Base-by-base conservation (phyloP, 208 protist species). In the Naegleria gruberi region DNA sequence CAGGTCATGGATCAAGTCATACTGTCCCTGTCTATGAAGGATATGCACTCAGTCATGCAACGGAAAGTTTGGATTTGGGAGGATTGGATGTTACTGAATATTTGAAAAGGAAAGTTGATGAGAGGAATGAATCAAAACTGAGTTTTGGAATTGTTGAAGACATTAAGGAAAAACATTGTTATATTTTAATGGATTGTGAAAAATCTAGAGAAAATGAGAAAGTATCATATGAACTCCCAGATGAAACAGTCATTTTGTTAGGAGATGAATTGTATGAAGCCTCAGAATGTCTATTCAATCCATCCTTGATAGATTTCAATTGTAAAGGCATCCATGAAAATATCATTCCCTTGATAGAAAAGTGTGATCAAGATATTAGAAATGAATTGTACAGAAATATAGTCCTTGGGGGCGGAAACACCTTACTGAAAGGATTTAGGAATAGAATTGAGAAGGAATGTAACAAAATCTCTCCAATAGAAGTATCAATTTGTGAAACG, bases 361-460 rank as follows among this genome's bases (percentile, higher is more conserved):
- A 65, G 4, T 73, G 55, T 73, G 55, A 73, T 55, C 15, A 19
- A 15, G 46, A 91, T 89, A 15, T 91, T 57, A 10, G 90, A 91
- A 82, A 90, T 89, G 55, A 82, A 12, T 19, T 55, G 46, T 99
- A 98, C 94, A 94, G 93, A 86, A 99, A 99, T 92, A 97, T 98
- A 83, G 95, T 98, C 19, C 94, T 98, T 41, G 98, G 96, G 37
- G 98, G 98, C 82, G 97, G 98, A 77, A 96, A 96, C 43, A 98
- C 98, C 23, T 97, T 99, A 94, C 99, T 98, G 93, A 92, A 94
- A 57, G 98, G 98, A 51, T 90, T 95, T 99, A 88, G 95, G 96
- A 34, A 97, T 99, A 91, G 95, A 98, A 92, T 95, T 99, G 90
- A 92, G 96, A 82, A 99, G 98, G 93, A 97, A 99, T 92, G 93